A percentile compares a stretch with the other conserved stretches of the same genome.
Evolutionary conservation across 176 grass and related monocot genomes (phyloP).

Genomic region (Oryza meridionalis): DNA sequence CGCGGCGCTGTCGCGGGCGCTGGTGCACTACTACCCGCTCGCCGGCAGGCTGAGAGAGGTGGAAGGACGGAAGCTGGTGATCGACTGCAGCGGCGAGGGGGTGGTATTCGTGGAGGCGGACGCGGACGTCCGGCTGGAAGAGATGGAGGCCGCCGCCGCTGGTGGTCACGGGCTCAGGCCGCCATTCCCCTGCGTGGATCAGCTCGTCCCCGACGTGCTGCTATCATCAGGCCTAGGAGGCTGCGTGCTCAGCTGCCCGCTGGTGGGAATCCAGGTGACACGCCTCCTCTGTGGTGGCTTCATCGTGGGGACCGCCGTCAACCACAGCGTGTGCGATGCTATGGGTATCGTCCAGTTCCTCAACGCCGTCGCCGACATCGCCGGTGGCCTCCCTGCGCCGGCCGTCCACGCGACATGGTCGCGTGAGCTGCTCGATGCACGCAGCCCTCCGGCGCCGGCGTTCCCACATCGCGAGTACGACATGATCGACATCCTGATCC

Average conservation of each 20-base stretch:
- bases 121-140: conserved; percentile 12
- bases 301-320: conserved; percentile 19
- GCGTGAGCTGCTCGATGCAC: conserved; percentile 40
- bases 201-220: conserved; percentile 35
- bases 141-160: conserved; percentile 4
- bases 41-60: conserved; percentile 36
- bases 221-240: not conserved
- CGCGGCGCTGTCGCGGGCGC: not conserved
- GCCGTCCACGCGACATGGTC: conserved; percentile 34
- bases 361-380: conserved; percentile 4
- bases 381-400: not conserved
- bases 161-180: not conserved
- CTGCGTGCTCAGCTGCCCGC: conserved; percentile 19
- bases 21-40: conserved; percentile 49
- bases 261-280: conserved; percentile 59
- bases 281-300: conserved; percentile 56
- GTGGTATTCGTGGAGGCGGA: conserved; percentile 50
- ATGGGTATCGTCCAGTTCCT: conserved; percentile 39
- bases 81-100: conserved; percentile 41
- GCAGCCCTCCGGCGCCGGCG: conserved; percentile 18
- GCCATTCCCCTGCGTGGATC: conserved; percentile 45
- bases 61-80: conserved; percentile 39
- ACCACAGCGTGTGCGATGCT: conserved; percentile 51
- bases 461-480: conserved; percentile 47
- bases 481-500: not conserved